Percentiles rank a stretch among this genome's conserved stretches.
These are phyloP conservation scores for Nicotiana knightiana DNA, from an alignment of 257 asterid genomes.

Conservation along the genomic window DNA sequence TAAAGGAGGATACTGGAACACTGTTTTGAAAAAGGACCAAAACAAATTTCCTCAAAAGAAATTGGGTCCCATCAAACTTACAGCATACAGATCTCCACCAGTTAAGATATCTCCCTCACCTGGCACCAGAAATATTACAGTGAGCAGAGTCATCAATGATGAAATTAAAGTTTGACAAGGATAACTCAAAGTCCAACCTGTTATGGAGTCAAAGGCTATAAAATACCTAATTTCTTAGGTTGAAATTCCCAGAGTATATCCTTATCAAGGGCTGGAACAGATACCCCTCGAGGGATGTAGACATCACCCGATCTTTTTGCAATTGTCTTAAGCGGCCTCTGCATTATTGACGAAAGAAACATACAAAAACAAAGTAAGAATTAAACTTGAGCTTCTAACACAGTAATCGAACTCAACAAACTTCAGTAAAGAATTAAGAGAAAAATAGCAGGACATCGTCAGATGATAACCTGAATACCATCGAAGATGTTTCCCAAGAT, in stretches of 20 bases:
- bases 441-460: constrained; percentile 13
- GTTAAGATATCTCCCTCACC: constrained; percentile 94
- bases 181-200: constrained; percentile 4
- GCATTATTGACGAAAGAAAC: constrained; percentile 23
- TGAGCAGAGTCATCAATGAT: neutral
- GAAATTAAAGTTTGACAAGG: neutral
- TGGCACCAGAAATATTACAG: constrained; percentile 25
- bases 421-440: neutral
- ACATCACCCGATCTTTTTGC: constrained; percentile 94
- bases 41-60: neutral
- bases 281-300: constrained; percentile 95
- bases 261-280: constrained; percentile 99
- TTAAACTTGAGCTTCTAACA: neutral
- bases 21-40: neutral
- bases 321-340: constrained; percentile 96
- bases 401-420: neutral
- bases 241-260: constrained; percentile 92
- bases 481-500: constrained; percentile 91
- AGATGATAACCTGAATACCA: constrained; percentile 75
- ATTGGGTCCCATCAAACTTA: constrained; percentile 31
- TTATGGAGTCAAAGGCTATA: neutral
- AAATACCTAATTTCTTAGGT: constrained; percentile 79
- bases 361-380: neutral
- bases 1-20: neutral
- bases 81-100: constrained; percentile 94